phyloP scores from a whole-genome alignment of 208 protist species.

The Trypanosoma caninum region DNA sequence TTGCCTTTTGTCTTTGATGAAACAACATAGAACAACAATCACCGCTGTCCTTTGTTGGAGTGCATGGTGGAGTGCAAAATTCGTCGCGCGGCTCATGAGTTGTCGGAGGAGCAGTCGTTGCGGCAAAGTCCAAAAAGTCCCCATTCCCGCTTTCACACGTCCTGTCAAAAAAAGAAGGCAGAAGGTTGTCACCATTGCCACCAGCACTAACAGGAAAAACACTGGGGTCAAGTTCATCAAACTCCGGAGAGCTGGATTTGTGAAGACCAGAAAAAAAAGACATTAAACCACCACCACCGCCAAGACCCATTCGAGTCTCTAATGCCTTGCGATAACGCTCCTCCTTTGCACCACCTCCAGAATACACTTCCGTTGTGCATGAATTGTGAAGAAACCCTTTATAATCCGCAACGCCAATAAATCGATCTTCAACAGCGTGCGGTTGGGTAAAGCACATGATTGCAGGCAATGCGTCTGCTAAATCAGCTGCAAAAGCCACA shows the following conservation, averaged over 20 bases:
- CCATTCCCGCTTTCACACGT: too few species aligned
- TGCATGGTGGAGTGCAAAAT: slow-evolving; percentile 11
- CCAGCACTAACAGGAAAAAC: too few species aligned
- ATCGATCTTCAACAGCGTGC: slow-evolving; percentile 12
- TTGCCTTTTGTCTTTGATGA: not conserved
- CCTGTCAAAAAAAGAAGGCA: too few species aligned
- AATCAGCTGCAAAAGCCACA: not conserved
- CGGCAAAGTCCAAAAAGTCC: too few species aligned
- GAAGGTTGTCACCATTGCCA: too few species aligned
- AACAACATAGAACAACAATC: not conserved
- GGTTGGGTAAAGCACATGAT: not conserved
- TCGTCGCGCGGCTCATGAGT: not conserved
- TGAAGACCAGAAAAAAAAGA: slow-evolving; percentile 1
- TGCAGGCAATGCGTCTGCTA: not conserved
- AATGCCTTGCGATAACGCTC: slow-evolving; percentile 19
- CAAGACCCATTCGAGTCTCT: slow-evolving; percentile 23
- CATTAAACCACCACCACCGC: slow-evolving; percentile 14
- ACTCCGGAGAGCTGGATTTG: not conserved
- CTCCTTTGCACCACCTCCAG: not conserved
- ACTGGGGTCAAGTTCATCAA: not conserved
- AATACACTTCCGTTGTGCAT: not conserved
- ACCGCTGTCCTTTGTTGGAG: not conserved
- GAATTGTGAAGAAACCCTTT: slow-evolving; percentile 23
- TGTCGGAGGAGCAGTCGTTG: too few species aligned
- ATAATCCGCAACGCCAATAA: slow-evolving; percentile 26